Evolutionary conservation across 192 early-diverging fungal genomes (phyloP).

Genomic region (Backusella westeae): DNA sequence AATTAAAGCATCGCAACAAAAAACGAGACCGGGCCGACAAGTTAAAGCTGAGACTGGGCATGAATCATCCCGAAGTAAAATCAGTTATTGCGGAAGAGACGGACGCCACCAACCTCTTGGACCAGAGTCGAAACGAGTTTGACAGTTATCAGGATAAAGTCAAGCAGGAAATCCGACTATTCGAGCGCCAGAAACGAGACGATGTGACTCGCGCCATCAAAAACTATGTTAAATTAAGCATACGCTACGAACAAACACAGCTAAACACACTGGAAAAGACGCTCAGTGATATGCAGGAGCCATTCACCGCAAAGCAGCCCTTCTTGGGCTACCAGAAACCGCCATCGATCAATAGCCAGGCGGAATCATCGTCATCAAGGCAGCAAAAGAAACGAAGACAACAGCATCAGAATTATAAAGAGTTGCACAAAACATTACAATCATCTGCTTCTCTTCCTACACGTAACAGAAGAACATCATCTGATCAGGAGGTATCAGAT

Average conservation of each 20-base stretch:
- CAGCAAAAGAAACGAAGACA: constrained; percentile 17
- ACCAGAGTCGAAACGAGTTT: constrained; percentile 26
- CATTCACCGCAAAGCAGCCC: neutral
- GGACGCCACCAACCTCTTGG: constrained; percentile 25
- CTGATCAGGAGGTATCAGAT: neutral
- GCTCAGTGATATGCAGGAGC: constrained; percentile 23
- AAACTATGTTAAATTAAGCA: constrained; percentile 34
- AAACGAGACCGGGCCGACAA: constrained; percentile 35
- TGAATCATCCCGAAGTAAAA: constrained; percentile 24
- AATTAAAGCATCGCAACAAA: constrained; percentile 39
- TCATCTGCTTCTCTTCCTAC: constrained; percentile 37
- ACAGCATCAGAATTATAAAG: constrained; percentile 10
- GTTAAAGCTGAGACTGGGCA: constrained; percentile 33
- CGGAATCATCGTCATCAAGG: neutral
- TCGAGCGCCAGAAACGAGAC: constrained; percentile 42
- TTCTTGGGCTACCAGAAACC: neutral
- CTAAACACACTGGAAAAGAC: constrained; percentile 42
- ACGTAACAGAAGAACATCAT: constrained; percentile 4
- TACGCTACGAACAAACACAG: constrained; percentile 43
- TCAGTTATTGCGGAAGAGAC: constrained; percentile 26
- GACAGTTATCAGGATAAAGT: constrained; percentile 39
- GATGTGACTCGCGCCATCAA: constrained; percentile 39
- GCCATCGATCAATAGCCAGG: neutral
- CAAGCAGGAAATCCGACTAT: constrained; percentile 41
- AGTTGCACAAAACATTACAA: constrained; percentile 18